Conservation (phyloP, 2,329 filamentous ascomycete genomes). For the Talaromyces verruculosus region DNA sequence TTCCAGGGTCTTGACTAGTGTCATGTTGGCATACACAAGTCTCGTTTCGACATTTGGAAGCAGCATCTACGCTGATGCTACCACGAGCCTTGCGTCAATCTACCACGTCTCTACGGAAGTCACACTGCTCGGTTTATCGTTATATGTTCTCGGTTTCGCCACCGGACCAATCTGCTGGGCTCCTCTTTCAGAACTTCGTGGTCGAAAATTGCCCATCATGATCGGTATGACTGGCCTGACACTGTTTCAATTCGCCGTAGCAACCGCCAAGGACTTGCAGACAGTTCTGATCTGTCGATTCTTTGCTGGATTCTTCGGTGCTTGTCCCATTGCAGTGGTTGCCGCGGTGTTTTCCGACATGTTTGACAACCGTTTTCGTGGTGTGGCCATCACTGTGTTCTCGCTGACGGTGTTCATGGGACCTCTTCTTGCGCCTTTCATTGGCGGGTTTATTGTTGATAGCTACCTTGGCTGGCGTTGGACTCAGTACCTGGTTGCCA, state of each 20-base stretch:
- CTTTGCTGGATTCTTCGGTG: conserved; percentile 55
- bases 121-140: conserved; percentile 40
- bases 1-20: conserved; percentile 28
- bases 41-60: conserved; percentile 55
- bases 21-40: conserved; percentile 50
- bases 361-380: conserved; percentile 51
- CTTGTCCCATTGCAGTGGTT: conserved; percentile 54
- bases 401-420: conserved; percentile 55
- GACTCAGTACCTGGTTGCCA: conserved; percentile 55
- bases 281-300: conserved; percentile 56
- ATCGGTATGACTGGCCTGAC: conserved; percentile 53
- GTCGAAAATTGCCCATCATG: conserved; percentile 51
- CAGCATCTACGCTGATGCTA: conserved; percentile 73
- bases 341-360: conserved; percentile 59
- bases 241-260: conserved; percentile 52
- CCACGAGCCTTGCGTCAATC: conserved; percentile 54
- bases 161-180: conserved; percentile 54
- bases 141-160: conserved; percentile 51
- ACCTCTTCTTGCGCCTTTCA: conserved; percentile 54
- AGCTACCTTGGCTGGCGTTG: conserved; percentile 56
- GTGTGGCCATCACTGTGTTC: conserved; percentile 52
- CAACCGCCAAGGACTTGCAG: conserved; percentile 53
- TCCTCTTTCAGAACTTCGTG: conserved; percentile 54
- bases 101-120: conserved; percentile 57
- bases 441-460: conserved; percentile 56